phyloP scores from a whole-genome alignment of 1,284 basidiomycete species.

The Papiliotrema terrestris region DNA sequence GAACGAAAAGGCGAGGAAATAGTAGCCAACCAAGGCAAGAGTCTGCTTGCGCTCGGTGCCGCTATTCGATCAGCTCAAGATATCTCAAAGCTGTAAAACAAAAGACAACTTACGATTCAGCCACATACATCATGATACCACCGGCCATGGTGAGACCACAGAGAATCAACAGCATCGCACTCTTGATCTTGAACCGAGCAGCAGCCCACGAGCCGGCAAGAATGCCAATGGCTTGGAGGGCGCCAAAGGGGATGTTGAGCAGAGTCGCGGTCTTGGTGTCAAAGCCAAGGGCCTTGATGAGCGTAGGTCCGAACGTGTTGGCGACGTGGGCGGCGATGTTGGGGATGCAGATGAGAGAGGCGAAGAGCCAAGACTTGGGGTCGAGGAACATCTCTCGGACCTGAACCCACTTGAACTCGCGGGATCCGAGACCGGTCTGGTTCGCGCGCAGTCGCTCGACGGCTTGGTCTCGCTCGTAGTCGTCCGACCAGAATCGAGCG shows the following conservation, averaged over 20 bases:
- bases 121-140: constrained; percentile 35
- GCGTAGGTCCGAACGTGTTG: constrained; percentile 38
- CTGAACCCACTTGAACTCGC: constrained; percentile 46
- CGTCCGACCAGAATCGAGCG: constrained; percentile 33
- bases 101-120: constrained; percentile 8
- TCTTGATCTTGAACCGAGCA: constrained; percentile 37
- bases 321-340: constrained; percentile 43
- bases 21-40: constrained; percentile 46
- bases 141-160: constrained; percentile 42
- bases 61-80: too few species aligned
- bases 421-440: constrained; percentile 33
- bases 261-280: constrained; percentile 32
- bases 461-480: constrained; percentile 35
- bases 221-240: constrained; percentile 39
- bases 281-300: constrained; percentile 41
- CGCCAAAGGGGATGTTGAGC: constrained; percentile 50
- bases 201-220: constrained; percentile 34
- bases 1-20: constrained; percentile 48
- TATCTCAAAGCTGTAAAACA: background rate
- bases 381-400: constrained; percentile 43
- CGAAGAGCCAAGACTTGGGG: constrained; percentile 45
- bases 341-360: constrained; percentile 37
- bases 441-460: constrained; percentile 44
- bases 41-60: constrained; percentile 9
- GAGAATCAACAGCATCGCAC: constrained; percentile 29